These are phyloP conservation scores for Sarocladium strictum DNA, from an alignment of 2,329 filamentous ascomycete genomes.

Conservation along the genomic window DNA sequence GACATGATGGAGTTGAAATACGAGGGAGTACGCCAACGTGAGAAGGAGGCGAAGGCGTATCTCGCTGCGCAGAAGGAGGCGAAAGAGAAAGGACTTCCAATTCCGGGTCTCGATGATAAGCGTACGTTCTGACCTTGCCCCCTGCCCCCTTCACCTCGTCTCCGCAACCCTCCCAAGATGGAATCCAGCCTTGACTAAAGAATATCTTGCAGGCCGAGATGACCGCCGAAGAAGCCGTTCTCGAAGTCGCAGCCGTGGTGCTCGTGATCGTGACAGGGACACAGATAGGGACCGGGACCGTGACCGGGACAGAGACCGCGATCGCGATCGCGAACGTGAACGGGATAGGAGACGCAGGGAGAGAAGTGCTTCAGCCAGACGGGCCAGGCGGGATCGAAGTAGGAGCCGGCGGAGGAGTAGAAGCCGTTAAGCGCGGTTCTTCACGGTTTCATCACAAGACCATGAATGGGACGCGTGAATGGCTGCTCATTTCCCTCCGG, in stretches of 20 bases:
- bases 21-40: conserved; percentile 55
- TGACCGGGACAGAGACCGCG: conserved; percentile 26
- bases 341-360: conserved; percentile 19
- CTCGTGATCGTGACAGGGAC: conserved; percentile 21
- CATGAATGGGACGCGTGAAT: too few relatives aligned
- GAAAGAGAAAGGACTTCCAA: conserved; percentile 50
- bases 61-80: conserved; percentile 57
- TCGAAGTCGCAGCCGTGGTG: conserved; percentile 24
- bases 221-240: conserved; percentile 25
- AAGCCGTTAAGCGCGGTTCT: conserved; percentile 21
- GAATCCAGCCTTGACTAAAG: not conserved
- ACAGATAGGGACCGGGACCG: conserved; percentile 23
- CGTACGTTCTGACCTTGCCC: conserved; percentile 14
- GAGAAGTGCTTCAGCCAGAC: conserved; percentile 28
- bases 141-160: too few relatives aligned
- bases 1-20: conserved; percentile 53
- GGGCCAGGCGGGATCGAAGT: conserved; percentile 30
- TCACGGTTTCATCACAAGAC: too few relatives aligned
- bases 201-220: not conserved
- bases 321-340: conserved; percentile 22
- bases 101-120: conserved; percentile 52
- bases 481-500: too few relatives aligned
- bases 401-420: conserved; percentile 34
- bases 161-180: too few relatives aligned
- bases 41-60: conserved; percentile 59